phyloP scores from a whole-genome alignment of 2,329 filamentous ascomycete genomes.

The Calcarisporium arbuscula region DNA sequence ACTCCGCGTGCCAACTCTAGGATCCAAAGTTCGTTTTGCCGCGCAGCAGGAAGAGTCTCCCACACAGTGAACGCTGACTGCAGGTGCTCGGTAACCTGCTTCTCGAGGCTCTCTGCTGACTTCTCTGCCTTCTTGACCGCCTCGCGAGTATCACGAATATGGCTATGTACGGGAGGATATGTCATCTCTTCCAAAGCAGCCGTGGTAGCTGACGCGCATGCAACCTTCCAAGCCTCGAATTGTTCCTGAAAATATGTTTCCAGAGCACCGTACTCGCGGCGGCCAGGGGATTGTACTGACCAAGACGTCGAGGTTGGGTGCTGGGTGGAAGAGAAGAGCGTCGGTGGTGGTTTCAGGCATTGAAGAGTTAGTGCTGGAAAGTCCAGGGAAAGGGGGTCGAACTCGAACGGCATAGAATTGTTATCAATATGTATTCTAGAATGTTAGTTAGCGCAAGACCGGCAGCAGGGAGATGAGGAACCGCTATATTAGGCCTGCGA shows the following conservation, averaged over 20 bases:
- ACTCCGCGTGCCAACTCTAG: slow-evolving; percentile 56
- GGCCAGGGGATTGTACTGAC: slow-evolving; percentile 69
- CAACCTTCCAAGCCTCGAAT: slow-evolving; percentile 58
- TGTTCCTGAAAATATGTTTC: slow-evolving; percentile 59
- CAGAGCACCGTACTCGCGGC: slow-evolving; percentile 68
- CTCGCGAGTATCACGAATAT: slow-evolving; percentile 37
- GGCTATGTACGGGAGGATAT: slow-evolving; percentile 37
- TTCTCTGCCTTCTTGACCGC: slow-evolving; percentile 42
- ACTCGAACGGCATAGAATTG: slow-evolving; percentile 60
- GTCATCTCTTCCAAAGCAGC: slow-evolving; percentile 43
- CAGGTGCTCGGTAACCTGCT: slow-evolving; percentile 67
- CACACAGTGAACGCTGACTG: slow-evolving; percentile 73
- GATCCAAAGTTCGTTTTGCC: slow-evolving; percentile 54
- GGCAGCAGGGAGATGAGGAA: slow-evolving; percentile 1
- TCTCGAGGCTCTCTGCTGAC: slow-evolving; percentile 55
- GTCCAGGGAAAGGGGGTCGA: slow-evolving; percentile 77
- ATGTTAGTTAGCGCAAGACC: slow-evolving; percentile 10
- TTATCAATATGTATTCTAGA: slow-evolving; percentile 49
- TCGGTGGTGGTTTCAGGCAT: slow-evolving; percentile 73
- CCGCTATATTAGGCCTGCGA: too few relatives aligned
- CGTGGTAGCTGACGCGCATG: slow-evolving; percentile 44
- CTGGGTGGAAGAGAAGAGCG: slow-evolving; percentile 74
- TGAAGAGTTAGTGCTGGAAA: slow-evolving; percentile 81
- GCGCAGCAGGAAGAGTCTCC: slow-evolving; percentile 54
- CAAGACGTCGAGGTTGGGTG: slow-evolving; percentile 74